These are phyloP conservation scores for Ascomycota sp. DNA, from an alignment of 2,329 filamentous ascomycete species.

Conservation along the genomic window DNA sequence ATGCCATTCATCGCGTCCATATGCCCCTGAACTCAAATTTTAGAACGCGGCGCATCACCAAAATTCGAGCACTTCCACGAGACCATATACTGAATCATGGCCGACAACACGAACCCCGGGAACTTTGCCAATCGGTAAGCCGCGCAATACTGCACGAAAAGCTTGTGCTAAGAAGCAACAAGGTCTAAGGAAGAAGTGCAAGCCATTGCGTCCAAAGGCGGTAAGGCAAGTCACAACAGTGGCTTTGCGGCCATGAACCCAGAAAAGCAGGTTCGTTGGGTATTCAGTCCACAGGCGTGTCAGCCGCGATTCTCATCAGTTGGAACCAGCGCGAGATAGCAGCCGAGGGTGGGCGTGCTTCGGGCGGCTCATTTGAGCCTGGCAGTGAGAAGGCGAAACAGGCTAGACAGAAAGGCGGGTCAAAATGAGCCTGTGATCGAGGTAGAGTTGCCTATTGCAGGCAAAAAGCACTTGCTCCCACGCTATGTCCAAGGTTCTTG, in stretches of 20 bases:
- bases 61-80: too few relatives aligned
- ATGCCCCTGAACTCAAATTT: background rate
- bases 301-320: background rate
- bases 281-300: background rate
- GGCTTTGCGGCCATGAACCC: constrained; percentile 21
- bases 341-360: constrained; percentile 31
- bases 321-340: constrained; percentile 27
- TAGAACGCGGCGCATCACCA: too few relatives aligned
- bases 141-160: background rate
- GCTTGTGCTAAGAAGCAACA: background rate
- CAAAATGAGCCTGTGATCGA: too few relatives aligned
- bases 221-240: constrained; percentile 15
- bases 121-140: background rate
- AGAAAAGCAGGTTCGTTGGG: constrained; percentile 14
- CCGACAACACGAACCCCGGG: background rate
- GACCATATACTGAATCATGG: background rate
- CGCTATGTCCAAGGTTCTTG: too few relatives aligned
- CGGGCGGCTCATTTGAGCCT: constrained; percentile 30
- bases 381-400: constrained; percentile 30
- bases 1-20: too few relatives aligned
- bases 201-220: constrained; percentile 20
- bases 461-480: too few relatives aligned
- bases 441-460: too few relatives aligned
- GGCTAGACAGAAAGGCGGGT: constrained; percentile 33
- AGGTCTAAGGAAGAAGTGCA: constrained; percentile 18